A percentile compares a stretch with the other conserved stretches of the same genome.
Evolutionary conservation across 2,329 filamentous ascomycete species (phyloP).

Genomic region (Colletotrichum horii): DNA sequence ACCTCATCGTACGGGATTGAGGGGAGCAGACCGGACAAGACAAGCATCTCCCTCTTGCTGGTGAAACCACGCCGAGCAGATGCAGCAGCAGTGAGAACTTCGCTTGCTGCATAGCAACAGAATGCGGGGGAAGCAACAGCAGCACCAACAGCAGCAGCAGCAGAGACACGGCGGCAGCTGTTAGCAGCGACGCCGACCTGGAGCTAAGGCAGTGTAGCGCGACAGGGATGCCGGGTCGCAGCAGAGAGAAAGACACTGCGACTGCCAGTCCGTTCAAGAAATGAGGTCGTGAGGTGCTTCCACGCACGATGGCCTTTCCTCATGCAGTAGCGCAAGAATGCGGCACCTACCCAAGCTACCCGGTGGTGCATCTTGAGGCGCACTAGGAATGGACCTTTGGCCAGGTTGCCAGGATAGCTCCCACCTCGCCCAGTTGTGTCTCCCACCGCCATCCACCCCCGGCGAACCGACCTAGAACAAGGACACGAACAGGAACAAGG

Average conservation of each 20-base stretch:
- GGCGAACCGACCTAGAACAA: neutral
- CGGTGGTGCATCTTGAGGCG: neutral
- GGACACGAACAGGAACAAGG: neutral
- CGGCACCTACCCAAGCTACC: neutral
- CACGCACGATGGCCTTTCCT: neutral
- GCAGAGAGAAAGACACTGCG: neutral
- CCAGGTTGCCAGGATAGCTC: neutral
- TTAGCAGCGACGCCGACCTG: neutral
- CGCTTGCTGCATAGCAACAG: neutral
- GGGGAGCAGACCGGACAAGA: neutral
- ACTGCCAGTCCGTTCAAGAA: neutral
- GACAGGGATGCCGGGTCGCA: neutral
- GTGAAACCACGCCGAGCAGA: neutral
- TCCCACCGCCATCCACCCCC: neutral
- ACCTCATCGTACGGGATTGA: slow-evolving; percentile 6
- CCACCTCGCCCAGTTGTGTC: neutral
- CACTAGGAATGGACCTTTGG: neutral
- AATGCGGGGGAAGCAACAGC: slow-evolving; percentile 9
- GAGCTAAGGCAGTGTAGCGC: neutral
- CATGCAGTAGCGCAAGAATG: neutral
- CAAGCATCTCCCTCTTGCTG: neutral
- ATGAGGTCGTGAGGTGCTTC: neutral
- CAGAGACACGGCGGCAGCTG: neutral
- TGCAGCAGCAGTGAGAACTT: neutral
- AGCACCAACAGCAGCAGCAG: neutral